Conservation (phyloP, 177 flowering plant genomes). For the Vitis hybrid region DNA sequence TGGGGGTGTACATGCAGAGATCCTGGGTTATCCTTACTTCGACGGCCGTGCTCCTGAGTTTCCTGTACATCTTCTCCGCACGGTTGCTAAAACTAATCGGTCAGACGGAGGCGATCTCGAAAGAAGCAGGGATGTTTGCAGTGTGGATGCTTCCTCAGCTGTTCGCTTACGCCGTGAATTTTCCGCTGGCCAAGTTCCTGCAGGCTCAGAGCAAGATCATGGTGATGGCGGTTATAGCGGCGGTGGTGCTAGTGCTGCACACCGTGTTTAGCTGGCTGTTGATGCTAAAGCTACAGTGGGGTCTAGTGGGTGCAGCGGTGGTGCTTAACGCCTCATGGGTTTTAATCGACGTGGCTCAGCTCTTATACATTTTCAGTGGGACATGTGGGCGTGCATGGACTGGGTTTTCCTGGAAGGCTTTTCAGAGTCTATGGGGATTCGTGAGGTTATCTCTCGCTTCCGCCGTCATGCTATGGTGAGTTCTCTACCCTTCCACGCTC, state of each 20-base stretch:
- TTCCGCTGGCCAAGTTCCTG: slow-evolving; percentile 24
- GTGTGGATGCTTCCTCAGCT: slow-evolving; percentile 24
- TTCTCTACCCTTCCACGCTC: background rate
- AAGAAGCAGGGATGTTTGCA: slow-evolving; percentile 20
- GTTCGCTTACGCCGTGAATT: slow-evolving; percentile 23
- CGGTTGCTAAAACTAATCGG: slow-evolving; percentile 41
- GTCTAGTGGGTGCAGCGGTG: slow-evolving; percentile 21
- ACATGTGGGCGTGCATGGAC: slow-evolving; percentile 8
- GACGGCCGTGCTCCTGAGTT: slow-evolving; percentile 21
- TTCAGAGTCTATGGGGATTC: slow-evolving; percentile 14
- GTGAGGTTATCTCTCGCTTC: slow-evolving; percentile 19
- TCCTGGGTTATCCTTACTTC: slow-evolving; percentile 45
- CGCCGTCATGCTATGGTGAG: slow-evolving; percentile 62
- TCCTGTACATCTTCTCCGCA: slow-evolving; percentile 39
- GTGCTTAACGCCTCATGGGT: slow-evolving; percentile 17
- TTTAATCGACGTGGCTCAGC: slow-evolving; percentile 13
- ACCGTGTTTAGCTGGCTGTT: slow-evolving; percentile 18
- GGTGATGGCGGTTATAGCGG: slow-evolving; percentile 19
- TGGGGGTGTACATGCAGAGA: slow-evolving; percentile 51
- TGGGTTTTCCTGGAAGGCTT: slow-evolving; percentile 19
- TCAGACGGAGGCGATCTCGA: slow-evolving; percentile 35
- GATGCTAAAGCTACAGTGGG: slow-evolving; percentile 17
- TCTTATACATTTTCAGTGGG: slow-evolving; percentile 14
- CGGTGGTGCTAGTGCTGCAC: slow-evolving; percentile 15
- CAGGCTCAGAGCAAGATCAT: slow-evolving; percentile 26